Evolutionary conservation across 2,329 filamentous ascomycete genomes (phyloP), one percentile per base, ranked within the genome.

Genomic region (Tricladium varicosporioides): DNA sequence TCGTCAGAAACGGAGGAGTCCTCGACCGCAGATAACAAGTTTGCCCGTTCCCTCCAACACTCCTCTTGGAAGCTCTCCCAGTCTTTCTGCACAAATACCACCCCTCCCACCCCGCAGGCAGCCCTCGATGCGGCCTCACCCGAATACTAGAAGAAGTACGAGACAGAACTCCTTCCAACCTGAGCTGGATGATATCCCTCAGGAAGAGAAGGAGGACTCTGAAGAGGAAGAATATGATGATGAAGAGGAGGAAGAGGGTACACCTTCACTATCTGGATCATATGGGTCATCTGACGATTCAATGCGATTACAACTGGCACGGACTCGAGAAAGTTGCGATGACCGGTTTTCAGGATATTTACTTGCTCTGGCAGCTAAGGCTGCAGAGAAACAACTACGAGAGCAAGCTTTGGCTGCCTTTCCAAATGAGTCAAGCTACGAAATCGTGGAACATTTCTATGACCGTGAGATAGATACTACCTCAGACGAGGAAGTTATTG

Each of bases 371-470:
- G 90, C 92, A 45, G 89, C 89, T 51, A 87, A 86, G 67, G 87
- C 91, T 67, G 89, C 89, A 8, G 87, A 94, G 70, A 85, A 86
- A 67, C 88, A 93, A 70, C 78, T 97, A 61, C 85, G 88, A 60
- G 92, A 73, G 83, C 86, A 57, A 87, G 89, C 87, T 48, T 79
- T 92, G 69, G 86, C 86, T 42, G 89, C 88, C 1, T 92, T 91
- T 68, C 88, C 88, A 67, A 87, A 87, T 67, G 89, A 87, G 67
- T 81, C 65, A 7, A 64, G 62, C 42, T 66, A 71, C 54, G 59
- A 72, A 31, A 67, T 68, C 19, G 69, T 72, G 8, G 69, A 71
- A 49, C 70, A 72, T 55, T 72, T 71, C 51, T 72, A 72, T 52
- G 68, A 71, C 33, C 59, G 67, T 19, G 70, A 71, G 49, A 56